phyloP scores from a whole-genome alignment of 139 green algal species.

The Trebouxia sp. region DNA sequence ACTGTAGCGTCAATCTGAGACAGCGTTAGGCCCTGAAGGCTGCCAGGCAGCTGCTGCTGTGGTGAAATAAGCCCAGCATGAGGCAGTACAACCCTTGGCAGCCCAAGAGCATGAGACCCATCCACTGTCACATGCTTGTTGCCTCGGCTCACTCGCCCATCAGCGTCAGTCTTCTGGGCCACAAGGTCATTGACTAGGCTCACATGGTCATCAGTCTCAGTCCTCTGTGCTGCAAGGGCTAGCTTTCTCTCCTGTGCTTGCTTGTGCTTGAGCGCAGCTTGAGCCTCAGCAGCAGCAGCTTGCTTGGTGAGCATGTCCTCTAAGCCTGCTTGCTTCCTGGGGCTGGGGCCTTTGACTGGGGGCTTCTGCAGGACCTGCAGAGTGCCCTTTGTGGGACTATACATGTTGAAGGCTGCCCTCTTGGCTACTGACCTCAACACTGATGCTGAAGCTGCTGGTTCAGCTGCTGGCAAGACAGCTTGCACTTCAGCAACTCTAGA shows the following conservation, averaged over 20 bases:
- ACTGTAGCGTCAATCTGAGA: slow-evolving; percentile 44
- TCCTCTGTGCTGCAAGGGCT: neutral
- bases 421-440: neutral
- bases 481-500: neutral
- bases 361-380: slow-evolving; percentile 14
- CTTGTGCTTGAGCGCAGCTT: neutral
- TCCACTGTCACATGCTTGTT: neutral
- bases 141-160: too few relatives aligned
- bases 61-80: neutral
- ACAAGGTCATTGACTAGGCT: too few relatives aligned
- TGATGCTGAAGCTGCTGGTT: neutral
- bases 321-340: neutral
- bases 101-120: neutral
- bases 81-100: neutral
- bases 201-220: too few relatives aligned
- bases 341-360: neutral
- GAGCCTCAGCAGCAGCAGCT: neutral
- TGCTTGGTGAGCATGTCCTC: neutral
- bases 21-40: neutral
- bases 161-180: too few relatives aligned
- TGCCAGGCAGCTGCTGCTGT: neutral
- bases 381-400: slow-evolving; percentile 15
- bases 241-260: too few relatives aligned
- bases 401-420: slow-evolving; percentile 16
- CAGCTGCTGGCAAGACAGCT: too few relatives aligned